Evolutionary conservation across 768 basidiomycete genomes (phyloP).

Genomic region (Podaxis carcinomalis): DNA sequence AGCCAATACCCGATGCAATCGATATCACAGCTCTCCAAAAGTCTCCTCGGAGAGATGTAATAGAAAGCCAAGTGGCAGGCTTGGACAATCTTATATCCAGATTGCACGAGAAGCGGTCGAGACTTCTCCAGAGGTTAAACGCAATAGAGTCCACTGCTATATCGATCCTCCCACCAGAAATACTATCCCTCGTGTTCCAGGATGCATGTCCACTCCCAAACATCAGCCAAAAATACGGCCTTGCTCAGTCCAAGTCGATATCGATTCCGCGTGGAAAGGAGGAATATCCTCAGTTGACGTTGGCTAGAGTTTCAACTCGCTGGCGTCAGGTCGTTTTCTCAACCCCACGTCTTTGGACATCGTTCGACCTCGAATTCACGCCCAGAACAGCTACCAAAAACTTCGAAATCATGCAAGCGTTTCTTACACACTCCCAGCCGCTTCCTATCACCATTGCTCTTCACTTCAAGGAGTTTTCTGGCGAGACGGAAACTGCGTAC

Average conservation of each 20-base stretch:
- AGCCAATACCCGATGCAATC: too few species aligned
- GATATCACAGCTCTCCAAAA: too few species aligned
- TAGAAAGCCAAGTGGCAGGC: not conserved
- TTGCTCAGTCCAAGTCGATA: not conserved
- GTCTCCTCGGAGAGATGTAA: not conserved
- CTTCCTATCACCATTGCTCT: not conserved
- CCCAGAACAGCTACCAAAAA: not conserved
- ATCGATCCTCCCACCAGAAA: not conserved
- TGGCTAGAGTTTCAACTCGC: not conserved
- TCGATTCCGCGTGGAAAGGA: not conserved
- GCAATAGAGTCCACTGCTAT: not conserved
- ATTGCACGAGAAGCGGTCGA: not conserved
- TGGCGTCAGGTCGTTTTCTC: not conserved
- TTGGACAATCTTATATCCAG: not conserved
- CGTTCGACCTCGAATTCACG: not conserved
- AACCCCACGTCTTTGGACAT: not conserved
- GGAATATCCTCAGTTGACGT: not conserved
- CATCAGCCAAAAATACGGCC: not conserved
- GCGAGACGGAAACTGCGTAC: too few species aligned
- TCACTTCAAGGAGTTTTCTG: not conserved
- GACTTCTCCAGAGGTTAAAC: not conserved
- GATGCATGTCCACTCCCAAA: not conserved
- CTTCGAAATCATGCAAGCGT: not conserved
- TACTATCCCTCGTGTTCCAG: not conserved
- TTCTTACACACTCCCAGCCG: not conserved